Evolutionary conservation across 2,329 filamentous ascomycete species (phyloP).

Genomic region (Cladosporium austrohemisphaericum): DNA sequence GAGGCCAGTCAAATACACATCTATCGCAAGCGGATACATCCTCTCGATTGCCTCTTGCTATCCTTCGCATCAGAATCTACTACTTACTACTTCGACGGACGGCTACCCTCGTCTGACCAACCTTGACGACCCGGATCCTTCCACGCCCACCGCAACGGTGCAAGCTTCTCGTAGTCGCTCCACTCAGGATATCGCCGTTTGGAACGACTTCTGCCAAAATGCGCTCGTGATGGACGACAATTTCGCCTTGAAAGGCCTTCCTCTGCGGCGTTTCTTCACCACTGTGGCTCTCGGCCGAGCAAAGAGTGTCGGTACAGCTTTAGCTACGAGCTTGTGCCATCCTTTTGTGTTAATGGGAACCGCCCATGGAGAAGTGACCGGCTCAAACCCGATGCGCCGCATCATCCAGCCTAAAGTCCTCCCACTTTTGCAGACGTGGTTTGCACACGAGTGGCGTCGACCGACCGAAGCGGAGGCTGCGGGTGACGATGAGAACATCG

Average conservation of each 20-base stretch:
- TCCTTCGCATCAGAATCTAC: conserved; percentile 51
- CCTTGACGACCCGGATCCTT: conserved; percentile 42
- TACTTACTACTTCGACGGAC: conserved; percentile 52
- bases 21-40: conserved; percentile 47
- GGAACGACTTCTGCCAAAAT: conserved; percentile 54
- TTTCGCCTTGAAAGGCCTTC: conserved; percentile 47
- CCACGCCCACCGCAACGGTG: conserved; percentile 44
- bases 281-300: conserved; percentile 38
- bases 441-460: conserved; percentile 54
- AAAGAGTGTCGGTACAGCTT: conserved; percentile 36
- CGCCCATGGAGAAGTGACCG: conserved; percentile 49
- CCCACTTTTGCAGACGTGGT: conserved; percentile 55
- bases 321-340: conserved; percentile 52
- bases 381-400: conserved; percentile 51
- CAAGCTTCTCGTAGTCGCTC: conserved; percentile 49
- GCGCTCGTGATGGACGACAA: conserved; percentile 55
- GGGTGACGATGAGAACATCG: conserved; percentile 9
- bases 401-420: conserved; percentile 49
- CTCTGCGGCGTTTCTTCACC: conserved; percentile 52
- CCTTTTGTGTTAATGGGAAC: conserved; percentile 52
- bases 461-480: conserved; percentile 19
- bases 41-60: conserved; percentile 47
- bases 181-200: conserved; percentile 47
- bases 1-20: conserved; percentile 43
- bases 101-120: conserved; percentile 55